Evolutionary conservation across 768 basidiomycete species (phyloP), one percentile per base, ranked within the genome.

Genomic region (Fistulinella prunicolor): DNA sequence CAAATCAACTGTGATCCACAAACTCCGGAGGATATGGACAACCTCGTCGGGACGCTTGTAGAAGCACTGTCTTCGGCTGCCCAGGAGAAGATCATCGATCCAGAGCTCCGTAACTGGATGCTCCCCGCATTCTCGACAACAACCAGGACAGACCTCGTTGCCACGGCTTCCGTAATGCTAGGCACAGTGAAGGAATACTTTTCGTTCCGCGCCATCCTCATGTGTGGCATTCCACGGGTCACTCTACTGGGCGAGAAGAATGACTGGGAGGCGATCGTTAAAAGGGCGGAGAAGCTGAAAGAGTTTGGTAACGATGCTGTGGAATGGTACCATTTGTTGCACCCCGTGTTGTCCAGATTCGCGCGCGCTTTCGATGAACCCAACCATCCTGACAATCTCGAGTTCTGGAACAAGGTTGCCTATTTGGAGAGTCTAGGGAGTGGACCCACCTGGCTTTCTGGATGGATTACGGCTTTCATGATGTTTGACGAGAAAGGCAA

Each of bases 121-220:
- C 26, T 44, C 56, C 1, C 51, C 74, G 6, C 53, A 59, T 74
- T 75, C 50, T 61, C 67, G 0, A 75, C 73, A 0, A 74, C 73
- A 0, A 72, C 71, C 1, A 6, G 13, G 10, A 59, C 57, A 17
- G 73, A 74, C 47, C 62, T 46, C 0, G 60, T 63, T 12, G 57
- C 67, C 0, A 65, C 58, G 32, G 63, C 71, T 6, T 63, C 70
- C 16, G 54, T 67, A 21, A 63, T 71, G 58, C 72, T 76, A 69
- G 59, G 66, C 9, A 70, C 69, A 1, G 43, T 73, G 55, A 68
- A 73, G 47, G 47, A 59, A 26, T 73, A 70, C 44, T 74, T 74
- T 49, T 17, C 48, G 13, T 71, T 28, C 26, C 26, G 26, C 10
- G 10, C 10, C 10, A 28, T 28, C 6, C 26, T 28, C 10, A 6